A percentile compares a stretch with the other conserved stretches of the same genome.
These are phyloP conservation scores for Trametes elegans DNA, from an alignment of 768 basidiomycete species.

Conservation along the genomic window DNA sequence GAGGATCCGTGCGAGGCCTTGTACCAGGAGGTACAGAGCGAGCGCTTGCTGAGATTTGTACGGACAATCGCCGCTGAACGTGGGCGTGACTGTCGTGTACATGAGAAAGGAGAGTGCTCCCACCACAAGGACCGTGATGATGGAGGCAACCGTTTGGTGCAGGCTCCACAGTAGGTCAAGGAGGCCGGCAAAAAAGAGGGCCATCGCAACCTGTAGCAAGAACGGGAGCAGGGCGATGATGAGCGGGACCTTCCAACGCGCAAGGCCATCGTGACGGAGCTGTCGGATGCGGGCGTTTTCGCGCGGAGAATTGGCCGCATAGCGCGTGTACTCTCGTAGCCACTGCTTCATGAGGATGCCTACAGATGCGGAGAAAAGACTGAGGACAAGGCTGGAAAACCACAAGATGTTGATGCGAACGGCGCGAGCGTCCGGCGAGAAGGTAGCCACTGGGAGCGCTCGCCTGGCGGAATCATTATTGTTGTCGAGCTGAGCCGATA, in stretches of 20 bases:
- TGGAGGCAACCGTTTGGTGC: background rate
- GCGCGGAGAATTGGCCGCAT: background rate
- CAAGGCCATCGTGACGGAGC: background rate
- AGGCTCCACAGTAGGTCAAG: background rate
- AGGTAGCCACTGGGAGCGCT: background rate
- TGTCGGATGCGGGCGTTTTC: background rate
- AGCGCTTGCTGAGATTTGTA: slow-evolving; percentile 22
- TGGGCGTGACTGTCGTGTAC: slow-evolving; percentile 21
- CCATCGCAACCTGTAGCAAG: background rate
- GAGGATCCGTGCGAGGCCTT: background rate
- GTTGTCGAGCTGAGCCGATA: background rate
- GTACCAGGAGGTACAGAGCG: slow-evolving; percentile 9
- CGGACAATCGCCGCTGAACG: slow-evolving; percentile 16
- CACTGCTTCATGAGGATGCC: slow-evolving; percentile 3
- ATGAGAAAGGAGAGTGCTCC: slow-evolving; percentile 18
- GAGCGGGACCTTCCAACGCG: background rate
- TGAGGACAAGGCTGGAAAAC: slow-evolving; percentile 5
- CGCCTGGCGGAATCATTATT: background rate
- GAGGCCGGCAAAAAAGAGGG: background rate
- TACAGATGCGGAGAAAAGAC: background rate
- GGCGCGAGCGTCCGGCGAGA: background rate
- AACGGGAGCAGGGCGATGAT: background rate
- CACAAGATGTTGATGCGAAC: slow-evolving; percentile 1
- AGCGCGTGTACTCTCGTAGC: background rate
- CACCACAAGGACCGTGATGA: background rate